Evolutionary conservation across 352 stramenopile species (phyloP).

Genomic region (Blastocystis sp.): DNA sequence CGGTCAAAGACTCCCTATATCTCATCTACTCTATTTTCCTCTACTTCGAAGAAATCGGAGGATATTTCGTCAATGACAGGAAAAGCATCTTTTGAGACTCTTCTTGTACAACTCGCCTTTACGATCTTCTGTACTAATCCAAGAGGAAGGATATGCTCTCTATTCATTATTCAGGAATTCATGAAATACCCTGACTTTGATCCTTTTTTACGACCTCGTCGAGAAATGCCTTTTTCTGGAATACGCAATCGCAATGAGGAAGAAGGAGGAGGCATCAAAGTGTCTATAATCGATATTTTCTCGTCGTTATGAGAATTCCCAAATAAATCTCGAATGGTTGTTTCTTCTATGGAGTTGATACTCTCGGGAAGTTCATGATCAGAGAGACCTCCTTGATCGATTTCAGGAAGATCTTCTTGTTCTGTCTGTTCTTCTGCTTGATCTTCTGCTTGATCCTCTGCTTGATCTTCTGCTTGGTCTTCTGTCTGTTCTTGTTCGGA

Average conservation of each 20-base stretch:
- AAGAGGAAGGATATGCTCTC: background rate
- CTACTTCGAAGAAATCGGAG: constrained; percentile 34
- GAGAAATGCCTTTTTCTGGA: constrained; percentile 12
- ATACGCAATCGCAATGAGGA: background rate
- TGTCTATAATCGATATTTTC: background rate
- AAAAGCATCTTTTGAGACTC: constrained; percentile 26
- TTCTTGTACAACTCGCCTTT: constrained; percentile 3
- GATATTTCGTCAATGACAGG: background rate
- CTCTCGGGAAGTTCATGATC: background rate
- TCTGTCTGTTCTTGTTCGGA: background rate
- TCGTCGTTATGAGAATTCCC: background rate
- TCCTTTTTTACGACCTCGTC: constrained; percentile 6
- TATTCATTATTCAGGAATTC: background rate
- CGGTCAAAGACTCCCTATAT: constrained; percentile 19
- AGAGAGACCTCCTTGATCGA: background rate
- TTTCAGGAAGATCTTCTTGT: background rate
- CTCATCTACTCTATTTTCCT: background rate
- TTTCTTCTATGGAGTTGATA: background rate
- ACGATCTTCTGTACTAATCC: constrained; percentile 42
- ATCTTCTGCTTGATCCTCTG: background rate
- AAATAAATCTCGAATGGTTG: background rate
- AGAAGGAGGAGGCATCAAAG: background rate
- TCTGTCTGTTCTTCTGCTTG: background rate
- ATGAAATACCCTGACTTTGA: background rate
- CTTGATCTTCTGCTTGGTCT: background rate